Evolutionary conservation across 805 yeast genomes (phyloP), one percentile per base, ranked within the genome.

Genomic region (Yarrowia sp.): DNA sequence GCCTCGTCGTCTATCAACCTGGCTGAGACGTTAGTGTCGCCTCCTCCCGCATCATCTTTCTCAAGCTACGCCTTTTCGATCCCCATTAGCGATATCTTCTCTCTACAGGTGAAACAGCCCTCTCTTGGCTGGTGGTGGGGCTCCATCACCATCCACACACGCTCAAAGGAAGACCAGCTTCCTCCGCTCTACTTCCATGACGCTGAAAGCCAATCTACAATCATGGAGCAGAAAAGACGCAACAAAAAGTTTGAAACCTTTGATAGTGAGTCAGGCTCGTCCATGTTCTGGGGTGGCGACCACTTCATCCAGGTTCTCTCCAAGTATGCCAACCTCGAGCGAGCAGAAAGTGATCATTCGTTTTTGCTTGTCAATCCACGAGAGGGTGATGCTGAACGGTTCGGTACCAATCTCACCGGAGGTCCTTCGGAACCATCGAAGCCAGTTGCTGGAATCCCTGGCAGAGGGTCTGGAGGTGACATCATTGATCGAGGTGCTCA

Each of bases 101-200:
- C 96, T 26, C 80, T 95, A 43, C 96, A 92, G 74, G 83, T 88
- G 12, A 81, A 98, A 63, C 87, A 87, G 2, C 98, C 97, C 6
- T 85, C 92, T 2, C 78, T 85, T 16, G 96, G 92, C 1, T 86
- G 92, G 85, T 93, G 98, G 97, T 85, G 83, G 76, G 99, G 99
- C 0, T 89, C 97, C 0, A 77, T 93, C 16, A 78, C 91, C 1
- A 75, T 95, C 30, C 87, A 90, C 74, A 83, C 93, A 1, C 83
- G 83, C 68, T 73, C 76, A 33, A 84, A 77, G 44, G 84, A 84
- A 9, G 63, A 58, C 63, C 84, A 85, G 48, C 76, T 91, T 17
- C 98, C 98, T 0, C 87, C 92, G 4, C 71, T 95, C 43, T 95
- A 92, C 74, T 92, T 95, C 78, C 99, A 95, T 75, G 99, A 95